A percentile compares a stretch with the other conserved stretches of the same genome.
Conservation (phyloP, 345 rosid species). For the Carallia brachiata region DNA sequence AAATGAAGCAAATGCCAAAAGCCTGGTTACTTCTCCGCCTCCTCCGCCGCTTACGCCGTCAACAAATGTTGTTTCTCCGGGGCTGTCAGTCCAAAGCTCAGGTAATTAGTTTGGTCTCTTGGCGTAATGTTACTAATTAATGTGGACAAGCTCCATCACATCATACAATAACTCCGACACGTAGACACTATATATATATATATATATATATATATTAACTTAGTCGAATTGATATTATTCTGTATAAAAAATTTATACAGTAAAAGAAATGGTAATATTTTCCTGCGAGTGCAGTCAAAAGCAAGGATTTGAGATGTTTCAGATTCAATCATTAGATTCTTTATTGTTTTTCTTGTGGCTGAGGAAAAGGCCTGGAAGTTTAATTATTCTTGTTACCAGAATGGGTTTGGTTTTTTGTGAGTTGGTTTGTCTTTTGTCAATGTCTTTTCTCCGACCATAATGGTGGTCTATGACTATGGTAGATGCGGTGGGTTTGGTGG, state of each 20-base stretch:
- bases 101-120: constrained; percentile 30
- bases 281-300: constrained; percentile 9
- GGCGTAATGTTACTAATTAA: neutral
- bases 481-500: no score
- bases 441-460: neutral
- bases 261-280: no score
- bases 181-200: no score
- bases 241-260: no score
- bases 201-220: no score
- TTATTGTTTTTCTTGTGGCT: neutral
- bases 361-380: neutral
- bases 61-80: constrained; percentile 59
- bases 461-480: constrained; percentile 15
- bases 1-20: neutral
- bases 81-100: constrained; percentile 63
- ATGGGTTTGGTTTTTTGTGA: neutral
- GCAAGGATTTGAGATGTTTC: neutral
- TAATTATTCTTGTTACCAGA: neutral
- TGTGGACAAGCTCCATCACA: no score
- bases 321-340: neutral
- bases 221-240: no score
- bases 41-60: constrained; percentile 69
- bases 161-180: no score
- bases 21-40: constrained; percentile 41
- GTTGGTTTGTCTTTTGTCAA: neutral